Base-by-base conservation (phyloP, 2,329 filamentous ascomycete genomes). In the Xylaria digitata region DNA sequence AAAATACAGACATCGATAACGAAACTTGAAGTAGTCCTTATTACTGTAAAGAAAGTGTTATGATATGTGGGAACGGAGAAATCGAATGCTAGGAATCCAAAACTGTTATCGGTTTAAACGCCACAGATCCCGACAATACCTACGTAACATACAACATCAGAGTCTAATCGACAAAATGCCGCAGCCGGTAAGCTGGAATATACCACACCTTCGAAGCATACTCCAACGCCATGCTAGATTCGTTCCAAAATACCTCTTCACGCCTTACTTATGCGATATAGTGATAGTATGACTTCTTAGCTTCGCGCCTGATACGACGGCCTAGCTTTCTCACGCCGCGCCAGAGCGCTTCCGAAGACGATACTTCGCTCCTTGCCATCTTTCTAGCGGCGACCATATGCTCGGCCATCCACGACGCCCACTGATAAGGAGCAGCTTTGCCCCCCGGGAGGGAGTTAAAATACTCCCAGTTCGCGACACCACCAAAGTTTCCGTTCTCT, bases 381-480 rank as follows among this genome's bases (percentile, higher is more conserved):
- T 61, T 34, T 3, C 59, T 65, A 9, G 69, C 72, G 2, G 70
- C 65, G 8, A 65, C 67, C 62, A 76, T 70, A 56, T 73, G 67
- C 37, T 75, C 66, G 5, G 74, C 73, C 65, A 74, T 73, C 72
- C 71, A 76, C 9, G 72, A 61, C 6, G 92, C 92, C 94, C 94
- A 97, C 71, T 92, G 84, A 90, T 91, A 95, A 0, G 92, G 92
- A 62, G 84, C 80, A 13, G 82, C 81, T 1, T 76, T 76, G 26
- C 87, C 89, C 0, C 89, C 90, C 0, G 92, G 91, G 65, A 89
- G 78, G 62, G 90, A 88, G 81, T 97, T 96, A 81, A 95, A 97
- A 77, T 96, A 97, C 81, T 97, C 94, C 94, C 94, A 97, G 2
- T 93, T 93, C 89, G 96, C 96, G 6, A 97, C 89, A 0, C 94